These are phyloP conservation scores for Apiotrichum mycotoxinovorans DNA, from an alignment of 1,284 basidiomycete genomes.

Conservation along the genomic window DNA sequence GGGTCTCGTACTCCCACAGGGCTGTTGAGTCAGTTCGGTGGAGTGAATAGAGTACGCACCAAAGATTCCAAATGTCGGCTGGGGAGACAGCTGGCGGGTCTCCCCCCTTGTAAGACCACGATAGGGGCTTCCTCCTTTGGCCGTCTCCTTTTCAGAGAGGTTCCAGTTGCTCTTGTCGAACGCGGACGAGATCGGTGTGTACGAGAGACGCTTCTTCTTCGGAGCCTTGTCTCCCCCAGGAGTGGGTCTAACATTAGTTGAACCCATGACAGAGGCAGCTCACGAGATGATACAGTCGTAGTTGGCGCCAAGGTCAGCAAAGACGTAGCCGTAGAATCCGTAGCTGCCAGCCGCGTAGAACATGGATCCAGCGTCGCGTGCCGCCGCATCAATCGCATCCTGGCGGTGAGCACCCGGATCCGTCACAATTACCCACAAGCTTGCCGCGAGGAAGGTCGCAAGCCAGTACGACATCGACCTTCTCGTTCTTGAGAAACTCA, in stretches of 20 bases:
- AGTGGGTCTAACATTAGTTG: neutral
- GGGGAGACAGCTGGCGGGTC: constrained; percentile 73
- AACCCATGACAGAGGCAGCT: constrained; percentile 45
- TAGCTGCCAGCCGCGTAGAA: constrained; percentile 87
- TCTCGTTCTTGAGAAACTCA: constrained; percentile 55
- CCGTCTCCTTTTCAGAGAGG: constrained; percentile 16
- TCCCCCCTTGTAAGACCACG: constrained; percentile 63
- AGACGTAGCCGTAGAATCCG: constrained; percentile 90
- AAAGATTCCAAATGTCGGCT: constrained; percentile 65
- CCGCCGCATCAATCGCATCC: constrained; percentile 72
- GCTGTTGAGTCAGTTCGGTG: constrained; percentile 52
- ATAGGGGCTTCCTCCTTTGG: constrained; percentile 58
- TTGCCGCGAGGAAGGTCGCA: constrained; percentile 68
- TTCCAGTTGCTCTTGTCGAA: constrained; percentile 53
- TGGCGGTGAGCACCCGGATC: constrained; percentile 41
- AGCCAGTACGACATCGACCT: constrained; percentile 76
- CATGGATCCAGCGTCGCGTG: constrained; percentile 65
- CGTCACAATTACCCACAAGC: constrained; percentile 58
- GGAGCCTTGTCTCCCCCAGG: constrained; percentile 50
- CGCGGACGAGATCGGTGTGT: constrained; percentile 63
- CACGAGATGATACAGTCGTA: constrained; percentile 82
- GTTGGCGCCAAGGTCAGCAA: constrained; percentile 74
- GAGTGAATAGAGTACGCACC: constrained; percentile 57
- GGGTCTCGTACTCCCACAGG: constrained; percentile 74
- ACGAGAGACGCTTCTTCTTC: constrained; percentile 62